A percentile compares a stretch with the other conserved stretches of the same genome.
phyloP scores from a whole-genome alignment of 495 filamentous ascomycete species.

The Staphylotrichum longicolle region DNA sequence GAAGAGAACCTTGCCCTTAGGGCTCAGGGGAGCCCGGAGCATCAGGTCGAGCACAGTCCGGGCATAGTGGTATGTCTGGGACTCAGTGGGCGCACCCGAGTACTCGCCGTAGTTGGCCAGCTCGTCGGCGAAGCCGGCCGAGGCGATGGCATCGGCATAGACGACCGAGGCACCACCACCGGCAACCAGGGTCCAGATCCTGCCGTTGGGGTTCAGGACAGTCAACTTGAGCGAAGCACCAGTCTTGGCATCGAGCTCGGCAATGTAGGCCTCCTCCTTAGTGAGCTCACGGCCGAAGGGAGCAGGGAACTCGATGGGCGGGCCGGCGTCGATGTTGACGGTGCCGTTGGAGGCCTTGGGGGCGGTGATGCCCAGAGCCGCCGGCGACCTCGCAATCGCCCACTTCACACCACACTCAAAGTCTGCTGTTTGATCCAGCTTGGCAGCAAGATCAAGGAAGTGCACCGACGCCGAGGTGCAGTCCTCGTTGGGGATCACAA shows the following conservation, averaged over 20 bases:
- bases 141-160: slow-evolving; percentile 98
- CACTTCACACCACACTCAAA: slow-evolving; percentile 99
- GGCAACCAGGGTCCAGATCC: slow-evolving; percentile 97
- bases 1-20: slow-evolving; percentile 97
- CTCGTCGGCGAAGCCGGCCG: slow-evolving; percentile 90
- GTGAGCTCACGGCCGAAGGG: slow-evolving; percentile 96
- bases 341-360: slow-evolving; percentile 60
- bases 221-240: slow-evolving; percentile 98
- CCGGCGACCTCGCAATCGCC: slow-evolving; percentile 87
- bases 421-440: slow-evolving; percentile 98
- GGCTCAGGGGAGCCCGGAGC: slow-evolving; percentile 81
- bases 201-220: slow-evolving; percentile 84
- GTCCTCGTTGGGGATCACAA: slow-evolving; percentile 92
- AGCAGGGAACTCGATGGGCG: slow-evolving; percentile 97
- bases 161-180: slow-evolving; percentile 99
- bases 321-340: slow-evolving; percentile 93
- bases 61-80: slow-evolving; percentile 97
- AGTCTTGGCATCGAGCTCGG: slow-evolving; percentile 97
- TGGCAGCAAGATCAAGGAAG: slow-evolving; percentile 98
- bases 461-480: slow-evolving; percentile 90
- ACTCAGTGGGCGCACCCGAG: slow-evolving; percentile 96
- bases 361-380: slow-evolving; percentile 73
- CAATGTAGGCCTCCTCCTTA: slow-evolving; percentile 98
- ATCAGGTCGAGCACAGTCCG: slow-evolving; percentile 95
- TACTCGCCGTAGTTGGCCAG: slow-evolving; percentile 99